A percentile compares a stretch with the other conserved stretches of the same genome.
phyloP scores from a whole-genome alignment of 306 rosid species.

The Casuarina equisetifolia region DNA sequence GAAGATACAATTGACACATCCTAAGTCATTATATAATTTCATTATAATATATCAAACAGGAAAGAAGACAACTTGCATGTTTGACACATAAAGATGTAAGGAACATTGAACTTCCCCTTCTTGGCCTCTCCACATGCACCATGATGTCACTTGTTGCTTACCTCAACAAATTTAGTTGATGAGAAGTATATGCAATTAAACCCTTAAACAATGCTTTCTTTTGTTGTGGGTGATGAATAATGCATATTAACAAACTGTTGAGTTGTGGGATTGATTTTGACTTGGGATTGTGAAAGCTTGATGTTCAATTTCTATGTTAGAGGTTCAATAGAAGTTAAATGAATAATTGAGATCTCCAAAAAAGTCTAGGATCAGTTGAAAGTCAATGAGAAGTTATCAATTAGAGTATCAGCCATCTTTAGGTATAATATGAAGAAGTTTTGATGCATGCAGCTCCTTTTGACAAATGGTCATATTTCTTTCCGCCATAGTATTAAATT shows the following conservation, averaged over 20 bases:
- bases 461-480: background rate
- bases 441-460: background rate
- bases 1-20: too few species aligned
- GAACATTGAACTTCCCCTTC: too few species aligned
- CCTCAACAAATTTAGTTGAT: too few species aligned
- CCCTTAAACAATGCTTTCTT: background rate
- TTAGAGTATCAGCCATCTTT: background rate
- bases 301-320: background rate
- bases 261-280: background rate
- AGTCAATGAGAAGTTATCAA: background rate
- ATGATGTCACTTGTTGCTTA: too few species aligned
- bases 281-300: background rate
- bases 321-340: too few species aligned
- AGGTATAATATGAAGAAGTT: background rate
- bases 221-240: background rate
- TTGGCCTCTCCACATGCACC: too few species aligned
- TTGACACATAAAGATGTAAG: too few species aligned
- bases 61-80: too few species aligned
- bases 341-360: background rate
- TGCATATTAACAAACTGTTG: background rate
- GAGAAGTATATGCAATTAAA: too few species aligned
- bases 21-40: too few species aligned
- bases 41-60: too few species aligned
- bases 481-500: background rate
- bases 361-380: background rate